Percentiles rank a stretch among this genome's conserved stretches.
Evolutionary conservation across 140 eudicot species (phyloP).

Genomic region (Eryngium alpinum): DNA sequence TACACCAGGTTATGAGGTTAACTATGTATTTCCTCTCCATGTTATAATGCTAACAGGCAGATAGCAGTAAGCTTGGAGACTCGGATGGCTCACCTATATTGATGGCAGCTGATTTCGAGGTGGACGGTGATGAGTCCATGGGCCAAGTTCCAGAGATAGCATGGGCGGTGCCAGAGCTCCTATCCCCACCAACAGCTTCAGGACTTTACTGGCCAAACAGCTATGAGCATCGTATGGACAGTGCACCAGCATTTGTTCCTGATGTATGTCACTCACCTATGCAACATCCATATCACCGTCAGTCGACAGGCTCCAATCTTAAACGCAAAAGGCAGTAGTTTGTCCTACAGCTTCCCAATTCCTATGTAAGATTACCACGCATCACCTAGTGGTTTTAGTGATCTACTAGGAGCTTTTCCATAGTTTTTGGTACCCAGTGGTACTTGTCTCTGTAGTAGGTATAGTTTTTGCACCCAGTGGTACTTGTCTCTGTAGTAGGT

Average conservation of each 20-base stretch:
- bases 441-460: neutral
- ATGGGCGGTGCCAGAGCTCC: conserved; percentile 67
- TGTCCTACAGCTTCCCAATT: neutral
- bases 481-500: neutral
- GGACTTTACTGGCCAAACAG: conserved; percentile 65
- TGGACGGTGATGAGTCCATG: conserved; percentile 53
- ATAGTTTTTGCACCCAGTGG: neutral
- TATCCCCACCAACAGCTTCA: conserved; percentile 83
- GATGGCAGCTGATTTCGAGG: conserved; percentile 43
- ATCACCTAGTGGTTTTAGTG: neutral
- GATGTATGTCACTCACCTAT: conserved; percentile 41
- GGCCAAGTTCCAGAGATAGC: conserved; percentile 59
- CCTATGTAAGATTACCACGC: neutral
- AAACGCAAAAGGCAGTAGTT: conserved; percentile 45
- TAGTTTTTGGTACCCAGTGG: neutral
- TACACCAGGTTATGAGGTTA: neutral
- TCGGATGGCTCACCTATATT: conserved; percentile 57
- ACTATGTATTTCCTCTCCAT: neutral
- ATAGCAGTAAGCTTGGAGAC: conserved; percentile 71
- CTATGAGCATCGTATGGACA: conserved; percentile 26
- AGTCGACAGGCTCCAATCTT: conserved; percentile 15
- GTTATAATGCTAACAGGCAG: conserved; percentile 42
- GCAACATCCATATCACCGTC: conserved; percentile 30
- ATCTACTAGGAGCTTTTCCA: neutral
- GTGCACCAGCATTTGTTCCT: conserved; percentile 58